Conservation (phyloP, 1,284 basidiomycete genomes). For the Cryptococcus maquisensis region DNA sequence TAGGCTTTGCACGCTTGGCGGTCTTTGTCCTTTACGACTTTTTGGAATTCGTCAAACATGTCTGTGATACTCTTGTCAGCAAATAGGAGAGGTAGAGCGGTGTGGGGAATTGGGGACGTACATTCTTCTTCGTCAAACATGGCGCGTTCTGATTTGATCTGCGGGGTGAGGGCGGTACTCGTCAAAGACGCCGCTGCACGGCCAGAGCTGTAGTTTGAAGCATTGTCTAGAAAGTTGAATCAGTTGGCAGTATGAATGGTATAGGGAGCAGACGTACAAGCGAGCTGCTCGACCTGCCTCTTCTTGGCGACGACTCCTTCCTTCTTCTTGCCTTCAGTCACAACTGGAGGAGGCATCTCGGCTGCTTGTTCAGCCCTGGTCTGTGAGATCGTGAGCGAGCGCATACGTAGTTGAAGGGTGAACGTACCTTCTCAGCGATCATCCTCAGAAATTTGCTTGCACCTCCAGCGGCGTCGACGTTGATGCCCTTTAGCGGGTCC, state of each 20-base stretch:
- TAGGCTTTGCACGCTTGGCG: slow-evolving; percentile 82
- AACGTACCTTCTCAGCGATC: slow-evolving; percentile 47
- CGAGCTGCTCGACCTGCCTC: slow-evolving; percentile 34
- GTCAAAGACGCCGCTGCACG: slow-evolving; percentile 87
- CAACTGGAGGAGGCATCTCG: slow-evolving; percentile 11
- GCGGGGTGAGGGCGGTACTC: slow-evolving; percentile 81
- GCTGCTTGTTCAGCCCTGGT: slow-evolving; percentile 31
- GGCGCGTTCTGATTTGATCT: slow-evolving; percentile 69
- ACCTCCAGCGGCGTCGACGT: slow-evolving; percentile 49
- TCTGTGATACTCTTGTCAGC: slow-evolving; percentile 42
- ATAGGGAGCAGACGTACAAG: slow-evolving; percentile 27
- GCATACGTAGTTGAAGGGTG: background rate
- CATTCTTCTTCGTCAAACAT: slow-evolving; percentile 68
- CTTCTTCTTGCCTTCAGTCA: slow-evolving; percentile 24
- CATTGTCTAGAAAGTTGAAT: slow-evolving; percentile 62
- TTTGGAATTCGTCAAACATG: slow-evolving; percentile 85
- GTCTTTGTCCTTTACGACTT: slow-evolving; percentile 84
- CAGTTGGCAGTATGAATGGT: background rate
- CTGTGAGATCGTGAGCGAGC: slow-evolving; percentile 10
- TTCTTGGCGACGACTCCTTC: slow-evolving; percentile 45
- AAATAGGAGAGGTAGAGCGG: background rate
- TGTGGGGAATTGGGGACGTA: background rate
- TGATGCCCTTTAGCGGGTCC: slow-evolving; percentile 48
- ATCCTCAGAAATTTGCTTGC: slow-evolving; percentile 49
- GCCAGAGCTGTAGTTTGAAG: slow-evolving; percentile 86